Conservation (phyloP, 2,329 filamentous ascomycete genomes). For the Calonectria crousiana region DNA sequence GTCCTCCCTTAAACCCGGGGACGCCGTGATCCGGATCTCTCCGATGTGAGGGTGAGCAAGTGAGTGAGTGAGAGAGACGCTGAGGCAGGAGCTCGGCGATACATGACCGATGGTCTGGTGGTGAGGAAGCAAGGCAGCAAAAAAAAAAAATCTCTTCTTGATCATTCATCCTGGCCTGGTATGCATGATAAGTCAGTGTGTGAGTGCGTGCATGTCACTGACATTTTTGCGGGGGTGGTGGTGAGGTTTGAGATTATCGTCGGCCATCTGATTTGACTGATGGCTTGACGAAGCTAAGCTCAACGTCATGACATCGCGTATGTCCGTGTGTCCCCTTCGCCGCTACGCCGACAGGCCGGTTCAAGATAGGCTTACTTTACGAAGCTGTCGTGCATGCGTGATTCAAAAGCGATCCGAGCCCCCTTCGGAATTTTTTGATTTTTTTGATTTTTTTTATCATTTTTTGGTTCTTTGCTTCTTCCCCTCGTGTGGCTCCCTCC, state of each 20-base stretch:
- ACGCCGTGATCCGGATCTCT: constrained; percentile 27
- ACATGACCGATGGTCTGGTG: neutral
- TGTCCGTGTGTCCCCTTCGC: constrained; percentile 1
- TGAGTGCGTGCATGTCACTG: neutral
- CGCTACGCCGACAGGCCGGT: constrained; percentile 5
- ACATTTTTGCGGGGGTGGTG: constrained; percentile 3
- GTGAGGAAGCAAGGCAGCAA: neutral
- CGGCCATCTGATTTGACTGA: neutral
- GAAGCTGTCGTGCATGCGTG: neutral
- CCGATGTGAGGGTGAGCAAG: constrained; percentile 23
- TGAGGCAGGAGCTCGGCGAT: neutral
- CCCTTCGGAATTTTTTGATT: neutral
- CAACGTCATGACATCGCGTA: constrained; percentile 7
- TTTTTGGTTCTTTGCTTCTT: too few relatives aligned
- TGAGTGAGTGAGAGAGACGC: neutral
- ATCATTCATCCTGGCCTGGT: neutral
- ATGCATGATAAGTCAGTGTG: neutral
- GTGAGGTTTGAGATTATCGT: constrained; percentile 9
- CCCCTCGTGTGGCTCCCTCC: neutral
- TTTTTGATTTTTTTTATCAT: neutral
- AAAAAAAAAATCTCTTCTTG: neutral
- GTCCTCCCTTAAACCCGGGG: constrained; percentile 18
- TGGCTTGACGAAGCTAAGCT: neutral
- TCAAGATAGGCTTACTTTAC: neutral
- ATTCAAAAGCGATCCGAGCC: constrained; percentile 1